Conservation (phyloP, 225 moss, liverwort and hornwort genomes). For the Polytrichum commune region DNA sequence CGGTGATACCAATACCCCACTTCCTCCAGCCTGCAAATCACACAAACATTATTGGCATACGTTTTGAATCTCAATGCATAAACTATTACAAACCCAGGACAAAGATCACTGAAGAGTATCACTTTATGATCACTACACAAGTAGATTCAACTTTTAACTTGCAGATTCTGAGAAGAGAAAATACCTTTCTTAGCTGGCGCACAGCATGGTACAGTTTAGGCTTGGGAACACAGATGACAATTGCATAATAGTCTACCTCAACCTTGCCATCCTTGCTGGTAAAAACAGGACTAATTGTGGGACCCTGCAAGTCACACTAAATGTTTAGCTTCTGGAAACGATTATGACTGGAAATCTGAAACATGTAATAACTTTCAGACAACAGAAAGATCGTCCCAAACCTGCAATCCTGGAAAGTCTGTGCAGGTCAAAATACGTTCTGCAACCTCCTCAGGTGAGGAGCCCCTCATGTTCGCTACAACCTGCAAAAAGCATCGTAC, state of each 20-base stretch:
- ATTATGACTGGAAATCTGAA: neutral
- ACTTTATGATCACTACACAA: too few species aligned
- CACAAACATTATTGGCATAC: neutral
- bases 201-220: slow-evolving; percentile 81
- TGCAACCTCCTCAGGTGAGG: slow-evolving; percentile 78
- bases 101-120: too few species aligned
- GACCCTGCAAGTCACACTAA: slow-evolving; percentile 58
- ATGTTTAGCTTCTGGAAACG: slow-evolving; percentile 3
- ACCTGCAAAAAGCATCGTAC: slow-evolving; percentile 33
- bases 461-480: slow-evolving; percentile 87
- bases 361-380: neutral
- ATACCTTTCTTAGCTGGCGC: slow-evolving; percentile 74
- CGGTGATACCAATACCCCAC: slow-evolving; percentile 93
- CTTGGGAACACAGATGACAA: slow-evolving; percentile 80
- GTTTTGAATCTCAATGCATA: too few species aligned
- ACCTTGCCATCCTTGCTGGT: slow-evolving; percentile 31
- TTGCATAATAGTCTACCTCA: slow-evolving; percentile 80
- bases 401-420: slow-evolving; percentile 74
- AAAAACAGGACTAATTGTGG: slow-evolving; percentile 89
- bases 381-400: slow-evolving; percentile 10
- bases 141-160: too few species aligned
- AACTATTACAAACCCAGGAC: too few species aligned
- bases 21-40: slow-evolving; percentile 71
- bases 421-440: slow-evolving; percentile 50
- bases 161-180: slow-evolving; percentile 5